phyloP scores from a whole-genome alignment of 352 stramenopile genomes.

The Phytophthora melonis region DNA sequence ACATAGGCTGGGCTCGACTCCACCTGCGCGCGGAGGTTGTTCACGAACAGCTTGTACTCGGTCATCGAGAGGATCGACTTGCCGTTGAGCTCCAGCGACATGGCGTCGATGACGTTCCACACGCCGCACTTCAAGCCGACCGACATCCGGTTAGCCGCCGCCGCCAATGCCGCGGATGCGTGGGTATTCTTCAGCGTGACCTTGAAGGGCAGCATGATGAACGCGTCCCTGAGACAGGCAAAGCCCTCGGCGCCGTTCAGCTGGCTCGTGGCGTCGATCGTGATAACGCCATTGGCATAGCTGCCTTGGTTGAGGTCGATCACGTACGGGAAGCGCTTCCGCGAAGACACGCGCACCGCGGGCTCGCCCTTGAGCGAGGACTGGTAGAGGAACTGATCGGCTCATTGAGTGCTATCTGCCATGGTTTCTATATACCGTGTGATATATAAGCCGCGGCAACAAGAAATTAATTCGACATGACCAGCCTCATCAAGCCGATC shows the following conservation, averaged over 20 bases:
- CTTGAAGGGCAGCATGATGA: neutral
- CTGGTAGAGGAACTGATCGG: neutral
- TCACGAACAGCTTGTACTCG: neutral
- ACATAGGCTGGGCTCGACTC: neutral
- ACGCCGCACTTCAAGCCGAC: neutral
- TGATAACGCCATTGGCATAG: neutral
- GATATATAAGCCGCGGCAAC: neutral
- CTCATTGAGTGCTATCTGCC: neutral
- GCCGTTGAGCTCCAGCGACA: neutral
- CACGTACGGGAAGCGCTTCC: neutral
- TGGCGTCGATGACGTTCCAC: neutral
- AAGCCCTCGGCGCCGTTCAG: neutral
- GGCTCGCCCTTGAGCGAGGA: neutral
- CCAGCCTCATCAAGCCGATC: constrained; percentile 3
- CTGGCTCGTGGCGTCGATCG: neutral
- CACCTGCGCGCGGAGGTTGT: neutral
- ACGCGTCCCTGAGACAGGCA: neutral
- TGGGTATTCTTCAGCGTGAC: neutral
- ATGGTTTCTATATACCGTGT: too few relatives aligned
- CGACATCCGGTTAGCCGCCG: neutral
- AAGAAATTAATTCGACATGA: constrained; percentile 6
- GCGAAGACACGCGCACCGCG: neutral
- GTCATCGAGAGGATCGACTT: neutral
- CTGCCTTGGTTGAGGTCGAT: neutral
- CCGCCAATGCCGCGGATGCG: rapidly evolving